Percentiles rank a stretch among this genome's conserved stretches.
Evolutionary conservation across 2,329 filamentous ascomycete genomes (phyloP).

Genomic region (Aureobasidium sp.): DNA sequence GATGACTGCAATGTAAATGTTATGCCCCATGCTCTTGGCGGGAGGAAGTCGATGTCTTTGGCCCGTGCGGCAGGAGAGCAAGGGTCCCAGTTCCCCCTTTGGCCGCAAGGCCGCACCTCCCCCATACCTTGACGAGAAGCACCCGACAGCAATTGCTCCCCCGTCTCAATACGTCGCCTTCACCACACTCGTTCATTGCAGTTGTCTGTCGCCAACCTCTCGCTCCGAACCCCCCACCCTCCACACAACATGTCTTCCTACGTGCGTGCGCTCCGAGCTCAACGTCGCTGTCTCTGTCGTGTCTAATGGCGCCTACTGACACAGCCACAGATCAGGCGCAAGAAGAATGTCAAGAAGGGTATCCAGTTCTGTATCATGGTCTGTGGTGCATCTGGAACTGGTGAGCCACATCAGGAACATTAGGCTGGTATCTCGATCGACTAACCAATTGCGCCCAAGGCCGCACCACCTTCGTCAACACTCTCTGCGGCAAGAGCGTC

Average conservation of each 20-base stretch:
- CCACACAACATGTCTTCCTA: conserved; percentile 11
- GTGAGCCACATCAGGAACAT: conserved; percentile 43
- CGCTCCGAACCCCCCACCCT: neutral
- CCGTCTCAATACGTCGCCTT: neutral
- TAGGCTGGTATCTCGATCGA: conserved; percentile 29
- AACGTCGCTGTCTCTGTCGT: conserved; percentile 15
- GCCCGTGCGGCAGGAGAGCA: conserved; percentile 12
- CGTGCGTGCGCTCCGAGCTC: conserved; percentile 9
- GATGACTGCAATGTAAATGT: neutral
- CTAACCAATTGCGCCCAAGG: conserved; percentile 45
- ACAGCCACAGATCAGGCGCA: conserved; percentile 72
- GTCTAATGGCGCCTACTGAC: conserved; percentile 17
- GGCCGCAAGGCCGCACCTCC: conserved; percentile 12
- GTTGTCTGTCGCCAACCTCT: neutral
- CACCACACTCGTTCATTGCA: conserved; percentile 7
- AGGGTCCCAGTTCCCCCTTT: conserved; percentile 8
- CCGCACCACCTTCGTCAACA: conserved; percentile 98
- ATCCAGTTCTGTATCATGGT: conserved; percentile 99
- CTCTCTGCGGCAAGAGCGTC: conserved; percentile 91
- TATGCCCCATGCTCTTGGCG: conserved; percentile 10
- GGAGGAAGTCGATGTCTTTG: neutral
- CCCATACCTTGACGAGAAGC: conserved; percentile 6
- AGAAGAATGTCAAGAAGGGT: conserved; percentile 99
- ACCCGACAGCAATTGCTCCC: conserved; percentile 1
- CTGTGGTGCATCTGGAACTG: conserved; percentile 96